Evolutionary conservation across 2,329 filamentous ascomycete species (phyloP), one percentile per base, ranked within the genome.

Genomic region (Fusarium sulawesiense): DNA sequence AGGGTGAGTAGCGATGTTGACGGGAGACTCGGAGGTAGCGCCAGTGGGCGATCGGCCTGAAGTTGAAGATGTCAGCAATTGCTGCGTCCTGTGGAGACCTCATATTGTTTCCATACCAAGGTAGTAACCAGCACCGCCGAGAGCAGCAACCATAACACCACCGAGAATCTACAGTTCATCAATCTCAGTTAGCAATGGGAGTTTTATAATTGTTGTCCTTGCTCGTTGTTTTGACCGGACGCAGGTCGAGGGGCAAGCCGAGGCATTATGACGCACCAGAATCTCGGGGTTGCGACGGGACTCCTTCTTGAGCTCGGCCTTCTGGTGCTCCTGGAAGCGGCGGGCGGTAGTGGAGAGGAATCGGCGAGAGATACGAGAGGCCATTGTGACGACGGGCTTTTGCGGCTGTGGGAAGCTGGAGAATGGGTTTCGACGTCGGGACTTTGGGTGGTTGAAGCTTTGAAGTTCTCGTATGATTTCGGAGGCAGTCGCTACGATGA

Each of bases 91-190:
- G 27, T 11, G 34, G 37, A 21, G 47, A 54, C 32, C 51, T 63
- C 46, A 55, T 50, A 49, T 46, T 29, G 29, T 54, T 40, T 58
- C 63, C 79, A 79, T 87, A 93, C 92, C 92, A 77, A 96, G 93
- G 85, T 94, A 93, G 89, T 91, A 97, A 80, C 95, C 95, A 74
- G 93, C 95, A 76, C 96, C 90, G 78, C 91, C 90, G 78, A 98
- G 92, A 76, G 93, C 92, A 80, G 91, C 91, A 76, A 92, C 90
- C 93, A 98, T 97, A 81, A 98, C 91, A 78, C 89, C 93, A 71
- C 94, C 88, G 73, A 99, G 92, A 78, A 98, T 90, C 96, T 98
- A 77, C 70, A 74, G 46, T 54, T 48, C 44, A 61, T 46, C 57
- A 46, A 58, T 57, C 23, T 47, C 63, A 21, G 67, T 74, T 65